phyloP scores from a whole-genome alignment of 768 basidiomycete genomes.

The Cubamyces sp. region DNA sequence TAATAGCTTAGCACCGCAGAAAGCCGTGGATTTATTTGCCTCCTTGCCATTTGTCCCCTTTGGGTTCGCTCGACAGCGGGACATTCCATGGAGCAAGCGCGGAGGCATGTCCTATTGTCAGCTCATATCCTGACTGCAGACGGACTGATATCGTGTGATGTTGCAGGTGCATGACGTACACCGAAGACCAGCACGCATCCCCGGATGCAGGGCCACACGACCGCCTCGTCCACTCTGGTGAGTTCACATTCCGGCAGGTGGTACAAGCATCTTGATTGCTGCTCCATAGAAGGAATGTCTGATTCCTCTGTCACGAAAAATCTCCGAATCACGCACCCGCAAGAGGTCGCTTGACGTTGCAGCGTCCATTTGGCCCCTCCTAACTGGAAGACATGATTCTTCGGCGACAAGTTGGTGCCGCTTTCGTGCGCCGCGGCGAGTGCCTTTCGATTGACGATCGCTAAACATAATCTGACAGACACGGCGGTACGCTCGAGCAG shows the following conservation, averaged over 20 bases:
- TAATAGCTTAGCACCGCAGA: conserved; percentile 9
- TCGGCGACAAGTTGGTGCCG: not conserved
- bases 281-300: not conserved
- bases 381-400: not conserved
- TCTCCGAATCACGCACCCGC: not conserved
- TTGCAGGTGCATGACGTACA: no score
- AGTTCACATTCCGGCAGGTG: no score
- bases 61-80: no score
- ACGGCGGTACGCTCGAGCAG: not conserved
- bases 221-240: no score
- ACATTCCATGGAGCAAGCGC: no score
- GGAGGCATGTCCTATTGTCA: no score
- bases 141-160: no score
- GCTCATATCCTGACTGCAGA: no score
- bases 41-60: no score
- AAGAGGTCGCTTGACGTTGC: not conserved
- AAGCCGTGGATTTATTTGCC: not conserved
- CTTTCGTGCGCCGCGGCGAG: not conserved
- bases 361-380: not conserved
- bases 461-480: conserved; percentile 7
- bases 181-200: no score
- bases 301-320: no score
- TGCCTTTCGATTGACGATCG: conserved; percentile 3
- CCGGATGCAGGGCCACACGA: no score
- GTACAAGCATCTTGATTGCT: not conserved